Evolutionary conservation across 306 rosid species (phyloP), one percentile per base, ranked within the genome.

Genomic region (Malus asiatica): DNA sequence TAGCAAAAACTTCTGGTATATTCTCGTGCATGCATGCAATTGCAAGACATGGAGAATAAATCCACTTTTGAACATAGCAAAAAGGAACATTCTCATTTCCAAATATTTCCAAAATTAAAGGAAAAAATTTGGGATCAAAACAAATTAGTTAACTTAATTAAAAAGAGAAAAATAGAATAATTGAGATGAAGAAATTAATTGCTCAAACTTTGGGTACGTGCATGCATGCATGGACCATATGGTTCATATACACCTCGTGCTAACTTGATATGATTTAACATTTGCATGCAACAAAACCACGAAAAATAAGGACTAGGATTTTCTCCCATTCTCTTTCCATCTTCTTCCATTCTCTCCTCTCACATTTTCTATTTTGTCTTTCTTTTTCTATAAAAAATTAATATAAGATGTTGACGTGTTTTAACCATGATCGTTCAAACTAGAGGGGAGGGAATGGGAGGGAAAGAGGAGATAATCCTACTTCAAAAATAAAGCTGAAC

Each of bases 261-360:
- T 63, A 76, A 62, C 66, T 70, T 79, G 45, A 59, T 61, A 13
- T 44, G 73, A 69, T 76, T 75, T 77, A 83, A 88, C 88, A 72
- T 75, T 59, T 5, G 51, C 11, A 18, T 15, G 48, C 13, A 29
- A 46, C 13, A 51, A 30, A 68, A 53, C 60, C 59, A 61, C 52
- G 72, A 58, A 59, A 76, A 69, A 73, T 73, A 57, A 25, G 46
- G 65, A 27, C 27, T 27, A 27, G 27, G 27, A 27, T 27, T 27
- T 27, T 27, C 2, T 27, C 27, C 2, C 27, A 1, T 27, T 27
- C 27, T 27, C 27, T 27, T 27, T 27, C 27, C 27, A 27, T 27
- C 27, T 27, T 27, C 27, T 27, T 27, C 1, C 27, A 27, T 27
- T 27, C 27, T 2, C 27, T 27, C 27, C 2, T 1, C 27, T 27